phyloP scores from a whole-genome alignment of 305 asterid genomes.

The Fraxinus sp. region DNA sequence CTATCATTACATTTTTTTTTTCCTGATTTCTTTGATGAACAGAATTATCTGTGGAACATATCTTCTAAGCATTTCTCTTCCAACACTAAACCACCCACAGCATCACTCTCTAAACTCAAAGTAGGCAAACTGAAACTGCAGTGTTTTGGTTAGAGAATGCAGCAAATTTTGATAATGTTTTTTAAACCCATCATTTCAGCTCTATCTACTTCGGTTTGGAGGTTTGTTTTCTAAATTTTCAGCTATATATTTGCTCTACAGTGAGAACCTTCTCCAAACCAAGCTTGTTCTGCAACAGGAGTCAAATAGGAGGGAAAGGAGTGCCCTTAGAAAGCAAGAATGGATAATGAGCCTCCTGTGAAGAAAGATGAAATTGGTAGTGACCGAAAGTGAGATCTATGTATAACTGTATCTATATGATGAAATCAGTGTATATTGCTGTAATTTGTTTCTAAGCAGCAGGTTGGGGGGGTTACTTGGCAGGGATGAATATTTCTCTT shows the following conservation, averaged over 20 bases:
- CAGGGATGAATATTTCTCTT: not conserved
- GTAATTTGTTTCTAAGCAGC: not conserved
- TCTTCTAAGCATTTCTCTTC: not conserved
- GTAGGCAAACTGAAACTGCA: not conserved
- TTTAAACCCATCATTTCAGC: not conserved
- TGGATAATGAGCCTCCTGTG: not conserved
- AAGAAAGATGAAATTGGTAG: not conserved
- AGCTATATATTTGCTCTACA: not conserved
- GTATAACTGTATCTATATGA: not conserved
- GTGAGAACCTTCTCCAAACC: not conserved
- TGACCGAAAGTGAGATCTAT: not conserved
- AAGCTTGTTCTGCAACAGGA: not conserved
- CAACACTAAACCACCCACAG: not conserved
- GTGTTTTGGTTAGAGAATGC: not conserved
- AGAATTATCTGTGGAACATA: not conserved
- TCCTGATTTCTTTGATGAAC: not conserved
- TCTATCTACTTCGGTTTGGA: not conserved
- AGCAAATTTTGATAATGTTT: not conserved
- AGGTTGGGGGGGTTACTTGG: not conserved
- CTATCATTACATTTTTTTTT: not conserved
- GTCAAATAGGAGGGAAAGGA: not conserved
- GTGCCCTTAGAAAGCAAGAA: not conserved
- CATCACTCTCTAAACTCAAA: not conserved
- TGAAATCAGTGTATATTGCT: not conserved
- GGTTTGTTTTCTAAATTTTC: not conserved